Evolutionary conservation across 805 yeast genomes (phyloP).

Genomic region (Yarrowia hollandica): DNA sequence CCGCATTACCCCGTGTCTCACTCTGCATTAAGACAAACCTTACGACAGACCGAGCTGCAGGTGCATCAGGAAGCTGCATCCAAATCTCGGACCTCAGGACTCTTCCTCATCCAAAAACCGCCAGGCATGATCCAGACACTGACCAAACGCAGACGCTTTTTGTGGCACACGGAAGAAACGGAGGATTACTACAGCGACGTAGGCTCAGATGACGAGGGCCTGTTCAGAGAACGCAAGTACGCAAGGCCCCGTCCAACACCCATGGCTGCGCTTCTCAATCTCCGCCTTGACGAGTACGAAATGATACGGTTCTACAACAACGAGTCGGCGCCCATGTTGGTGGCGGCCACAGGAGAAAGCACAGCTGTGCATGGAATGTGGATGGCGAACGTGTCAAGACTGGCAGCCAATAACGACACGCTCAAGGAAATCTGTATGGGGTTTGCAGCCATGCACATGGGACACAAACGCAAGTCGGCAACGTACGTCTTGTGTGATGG

Average conservation of each 20-base stretch:
- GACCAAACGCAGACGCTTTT: background rate
- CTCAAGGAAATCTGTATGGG: constrained; percentile 10
- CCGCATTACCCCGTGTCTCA: too few relatives aligned
- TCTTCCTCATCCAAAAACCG: too few relatives aligned
- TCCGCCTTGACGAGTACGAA: background rate
- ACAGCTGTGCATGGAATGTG: background rate
- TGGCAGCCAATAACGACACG: background rate
- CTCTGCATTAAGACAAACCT: too few relatives aligned
- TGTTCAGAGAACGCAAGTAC: background rate
- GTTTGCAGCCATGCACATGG: constrained; percentile 13
- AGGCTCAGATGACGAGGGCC: background rate
- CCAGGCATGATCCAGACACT: too few relatives aligned
- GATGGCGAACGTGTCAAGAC: background rate
- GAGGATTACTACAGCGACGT: background rate
- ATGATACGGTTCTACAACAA: constrained; percentile 4
- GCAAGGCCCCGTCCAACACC: background rate
- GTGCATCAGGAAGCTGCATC: too few relatives aligned
- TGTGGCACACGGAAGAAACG: background rate
- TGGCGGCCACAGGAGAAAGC: background rate
- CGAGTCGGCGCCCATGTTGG: background rate
- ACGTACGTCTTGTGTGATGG: background rate
- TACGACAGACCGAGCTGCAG: too few relatives aligned
- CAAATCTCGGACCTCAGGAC: too few relatives aligned
- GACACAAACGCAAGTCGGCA: constrained; percentile 1
- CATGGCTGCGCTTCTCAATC: background rate